Evolutionary conservation across 2,329 filamentous ascomycete species (phyloP), one percentile per base, ranked within the genome.

Genomic region (Aspergillus intermedius): DNA sequence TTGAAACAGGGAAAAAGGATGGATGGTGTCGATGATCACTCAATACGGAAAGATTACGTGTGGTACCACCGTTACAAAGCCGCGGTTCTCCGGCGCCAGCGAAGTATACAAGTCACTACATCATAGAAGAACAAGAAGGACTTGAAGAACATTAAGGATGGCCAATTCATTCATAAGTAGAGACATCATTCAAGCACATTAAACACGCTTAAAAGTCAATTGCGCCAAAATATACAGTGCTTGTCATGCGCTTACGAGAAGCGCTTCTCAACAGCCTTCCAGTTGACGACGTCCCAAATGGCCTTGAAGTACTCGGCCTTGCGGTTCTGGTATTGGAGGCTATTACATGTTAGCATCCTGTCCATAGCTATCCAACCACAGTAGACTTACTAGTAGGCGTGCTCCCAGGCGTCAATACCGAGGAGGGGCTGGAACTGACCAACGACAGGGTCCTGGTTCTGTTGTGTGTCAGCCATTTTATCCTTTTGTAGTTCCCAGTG

Each of bases 201-300:
- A 40, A 48, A 45, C 41, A 47, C 46, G 50, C 53, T 50, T 44
- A 40, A 43, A 37, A 37, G 34, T 19, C 34, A 54, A 48, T 50
- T 44, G 50, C 45, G 50, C 40, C 42, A 52, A 42, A 42, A 48
- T 23, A 41, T 47, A 47, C 49, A 49, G 19, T 49, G 32, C 19
- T 41, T 42, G 34, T 46, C 25, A 22, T 23, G 28, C 35, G 21
- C 56, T 68, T 76, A 79, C 61, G 76, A 70, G 65, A 88, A 89
- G 56, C 88, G 82, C 77, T 84, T 82, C 69, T 87, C 84, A 41
- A 89, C 91, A 28, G 86, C 82, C 81, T 90, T 89, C 91, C 91
- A 96, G 83, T 95, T 95, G 71, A 95, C 77, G 44, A 95, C 90
- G 60, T 95, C 88, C 91, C 91, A 95, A 68, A 95, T 86, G 50